Percentiles rank a stretch among this genome's conserved stretches.
phyloP scores from a whole-genome alignment of 2,329 filamentous ascomycete genomes.

The Ambrosiella cleistominuta region DNA sequence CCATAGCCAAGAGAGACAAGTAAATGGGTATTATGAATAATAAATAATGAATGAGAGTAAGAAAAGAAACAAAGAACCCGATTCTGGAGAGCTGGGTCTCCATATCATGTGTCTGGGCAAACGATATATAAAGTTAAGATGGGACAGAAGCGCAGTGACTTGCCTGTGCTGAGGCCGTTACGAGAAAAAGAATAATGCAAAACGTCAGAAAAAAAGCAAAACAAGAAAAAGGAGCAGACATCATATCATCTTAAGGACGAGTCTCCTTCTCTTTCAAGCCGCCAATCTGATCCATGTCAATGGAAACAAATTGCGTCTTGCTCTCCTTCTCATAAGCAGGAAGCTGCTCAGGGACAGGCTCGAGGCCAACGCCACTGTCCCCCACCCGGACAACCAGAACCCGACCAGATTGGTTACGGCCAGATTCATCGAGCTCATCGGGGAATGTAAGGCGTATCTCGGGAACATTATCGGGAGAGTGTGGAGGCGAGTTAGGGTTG shows the following conservation, averaged over 20 bases:
- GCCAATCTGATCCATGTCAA: constrained; percentile 88
- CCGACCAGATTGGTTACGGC: constrained; percentile 65
- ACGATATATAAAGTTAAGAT: neutral
- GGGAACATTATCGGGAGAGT: constrained; percentile 67
- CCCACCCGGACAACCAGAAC: constrained; percentile 86
- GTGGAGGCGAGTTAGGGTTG: constrained; percentile 56
- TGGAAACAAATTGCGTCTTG: constrained; percentile 67
- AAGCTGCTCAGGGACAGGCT: constrained; percentile 67
- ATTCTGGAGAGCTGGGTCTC: neutral
- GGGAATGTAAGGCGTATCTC: constrained; percentile 98
- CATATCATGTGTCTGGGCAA: neutral
- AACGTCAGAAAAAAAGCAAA: constrained; percentile 2
- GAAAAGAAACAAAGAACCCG: constrained; percentile 9
- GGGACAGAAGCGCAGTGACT: neutral
- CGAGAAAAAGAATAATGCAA: neutral
- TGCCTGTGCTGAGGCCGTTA: neutral
- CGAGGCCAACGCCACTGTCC: constrained; percentile 63
- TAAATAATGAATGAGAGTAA: constrained; percentile 3
- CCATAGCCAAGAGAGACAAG: constrained; percentile 1
- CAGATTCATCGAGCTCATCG: constrained; percentile 75
- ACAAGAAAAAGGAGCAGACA: neutral
- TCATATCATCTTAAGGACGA: constrained; percentile 17
- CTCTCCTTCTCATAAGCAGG: constrained; percentile 79
- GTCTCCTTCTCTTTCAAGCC: constrained; percentile 77
- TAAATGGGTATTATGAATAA: constrained; percentile 11